These are phyloP conservation scores for Dichotomopilus funicola DNA, from an alignment of 2,329 filamentous ascomycete genomes.

Conservation along the genomic window DNA sequence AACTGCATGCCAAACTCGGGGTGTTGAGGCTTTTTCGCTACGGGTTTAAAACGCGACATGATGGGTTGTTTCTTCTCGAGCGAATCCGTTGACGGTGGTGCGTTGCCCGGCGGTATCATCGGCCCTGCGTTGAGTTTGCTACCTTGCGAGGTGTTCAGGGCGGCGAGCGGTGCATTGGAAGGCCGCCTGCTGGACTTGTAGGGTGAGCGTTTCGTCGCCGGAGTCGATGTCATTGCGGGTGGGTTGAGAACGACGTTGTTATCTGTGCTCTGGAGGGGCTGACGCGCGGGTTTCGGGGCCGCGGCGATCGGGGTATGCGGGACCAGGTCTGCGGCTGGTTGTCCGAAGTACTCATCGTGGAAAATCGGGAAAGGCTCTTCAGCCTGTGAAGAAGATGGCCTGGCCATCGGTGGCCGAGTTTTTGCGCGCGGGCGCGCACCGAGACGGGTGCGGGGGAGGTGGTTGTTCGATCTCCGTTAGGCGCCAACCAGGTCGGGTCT, in stretches of 20 bases:
- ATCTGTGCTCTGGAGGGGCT: conserved; percentile 45
- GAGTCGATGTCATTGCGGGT: conserved; percentile 34
- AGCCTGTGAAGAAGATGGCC: conserved; percentile 42
- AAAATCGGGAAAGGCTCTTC: conserved; percentile 45
- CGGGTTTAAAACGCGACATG: conserved; percentile 54
- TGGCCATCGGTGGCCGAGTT: conserved; percentile 45
- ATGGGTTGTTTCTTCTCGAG: conserved; percentile 59
- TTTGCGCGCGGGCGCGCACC: conserved; percentile 9
- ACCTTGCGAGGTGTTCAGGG: conserved; percentile 47
- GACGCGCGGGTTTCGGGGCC: conserved; percentile 40
- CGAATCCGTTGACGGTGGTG: conserved; percentile 55
- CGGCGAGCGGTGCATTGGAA: conserved; percentile 54
- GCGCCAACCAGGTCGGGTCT: not conserved
- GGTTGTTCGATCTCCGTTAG: not conserved
- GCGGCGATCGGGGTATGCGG: conserved; percentile 53
- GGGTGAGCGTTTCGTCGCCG: conserved; percentile 57
- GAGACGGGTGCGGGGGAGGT: conserved; percentile 2
- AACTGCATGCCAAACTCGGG: conserved; percentile 33
- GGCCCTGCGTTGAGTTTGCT: conserved; percentile 60
- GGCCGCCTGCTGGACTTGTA: conserved; percentile 54
- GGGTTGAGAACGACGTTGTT: conserved; percentile 64
- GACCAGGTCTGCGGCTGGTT: conserved; percentile 39
- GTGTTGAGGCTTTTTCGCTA: conserved; percentile 43
- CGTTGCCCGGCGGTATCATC: conserved; percentile 57
- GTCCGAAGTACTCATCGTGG: conserved; percentile 45